Evolutionary conservation across 129 eudicot species (phyloP).

Genomic region (Mikania micrantha): DNA sequence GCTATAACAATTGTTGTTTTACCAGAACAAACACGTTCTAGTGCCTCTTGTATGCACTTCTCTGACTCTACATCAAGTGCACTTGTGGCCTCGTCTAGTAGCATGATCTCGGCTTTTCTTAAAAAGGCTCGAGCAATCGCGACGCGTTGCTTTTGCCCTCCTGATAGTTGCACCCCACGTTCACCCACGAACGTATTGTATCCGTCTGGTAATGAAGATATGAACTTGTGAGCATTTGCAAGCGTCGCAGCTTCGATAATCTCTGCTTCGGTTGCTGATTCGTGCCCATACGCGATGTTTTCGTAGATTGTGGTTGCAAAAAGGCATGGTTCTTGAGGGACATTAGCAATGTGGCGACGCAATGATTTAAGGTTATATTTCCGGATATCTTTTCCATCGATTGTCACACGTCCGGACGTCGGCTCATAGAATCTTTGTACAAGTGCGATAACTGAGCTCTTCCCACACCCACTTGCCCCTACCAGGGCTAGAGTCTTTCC

Average conservation of each 20-base stretch:
- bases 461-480: constrained; percentile 96
- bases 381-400: constrained; percentile 82
- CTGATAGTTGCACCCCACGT: constrained; percentile 85
- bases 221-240: constrained; percentile 91
- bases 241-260: constrained; percentile 83
- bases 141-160: constrained; percentile 92
- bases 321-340: constrained; percentile 96
- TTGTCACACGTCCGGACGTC: constrained; percentile 65
- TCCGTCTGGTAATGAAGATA: constrained; percentile 79
- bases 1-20: constrained; percentile 83
- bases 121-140: constrained; percentile 85
- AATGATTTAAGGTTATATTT: constrained; percentile 75
- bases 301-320: constrained; percentile 79
- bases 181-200: constrained; percentile 88
- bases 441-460: constrained; percentile 88
- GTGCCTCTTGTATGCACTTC: constrained; percentile 71
- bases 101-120: constrained; percentile 71
- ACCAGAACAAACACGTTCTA: constrained; percentile 64
- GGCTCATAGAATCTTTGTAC: constrained; percentile 82
- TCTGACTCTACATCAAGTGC: constrained; percentile 96
- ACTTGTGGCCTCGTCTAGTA: constrained; percentile 92
- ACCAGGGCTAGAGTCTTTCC: constrained; percentile 92
- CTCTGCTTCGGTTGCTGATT: constrained; percentile 80
- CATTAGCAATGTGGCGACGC: constrained; percentile 66
- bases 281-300: constrained; percentile 85